Evolutionary conservation across 768 basidiomycete genomes (phyloP).

Genomic region (Omphalotus guepiniiformis): DNA sequence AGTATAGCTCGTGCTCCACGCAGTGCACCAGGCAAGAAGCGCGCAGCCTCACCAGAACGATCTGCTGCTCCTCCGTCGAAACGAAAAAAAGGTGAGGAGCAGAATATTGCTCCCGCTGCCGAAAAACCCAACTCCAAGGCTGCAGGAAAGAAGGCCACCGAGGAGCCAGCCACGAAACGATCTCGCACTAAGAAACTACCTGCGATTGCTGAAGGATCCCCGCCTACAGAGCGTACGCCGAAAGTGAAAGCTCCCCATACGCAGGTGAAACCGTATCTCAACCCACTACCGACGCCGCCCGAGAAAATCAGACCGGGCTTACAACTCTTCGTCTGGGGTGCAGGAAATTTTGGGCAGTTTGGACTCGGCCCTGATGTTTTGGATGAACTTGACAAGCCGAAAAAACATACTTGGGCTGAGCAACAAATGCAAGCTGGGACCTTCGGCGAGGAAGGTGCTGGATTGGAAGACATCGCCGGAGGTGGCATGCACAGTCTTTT

Average conservation of each 20-base stretch:
- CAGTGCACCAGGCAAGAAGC: conserved; percentile 38
- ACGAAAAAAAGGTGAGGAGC: conserved; percentile 35
- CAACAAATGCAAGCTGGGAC: conserved; percentile 65
- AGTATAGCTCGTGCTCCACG: conserved; percentile 30
- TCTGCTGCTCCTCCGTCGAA: conserved; percentile 43
- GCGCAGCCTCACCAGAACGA: conserved; percentile 46
- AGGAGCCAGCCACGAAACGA: conserved; percentile 19
- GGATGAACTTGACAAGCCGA: conserved; percentile 72
- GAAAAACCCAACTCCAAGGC: conserved; percentile 16
- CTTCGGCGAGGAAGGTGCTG: conserved; percentile 68
- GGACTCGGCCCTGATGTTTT: conserved; percentile 79
- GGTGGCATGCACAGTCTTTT: conserved; percentile 91
- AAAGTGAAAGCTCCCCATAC: conserved; percentile 28
- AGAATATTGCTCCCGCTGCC: conserved; percentile 33
- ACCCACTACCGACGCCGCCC: conserved; percentile 58
- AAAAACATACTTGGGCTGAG: conserved; percentile 73
- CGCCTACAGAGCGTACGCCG: conserved; percentile 24
- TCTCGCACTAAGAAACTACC: conserved; percentile 11
- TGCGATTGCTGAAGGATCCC: conserved; percentile 8
- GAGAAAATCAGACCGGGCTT: conserved; percentile 58
- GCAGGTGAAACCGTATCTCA: conserved; percentile 56
- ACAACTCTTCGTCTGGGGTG: conserved; percentile 83
- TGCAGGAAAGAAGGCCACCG: conserved; percentile 9
- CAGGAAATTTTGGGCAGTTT: conserved; percentile 93
- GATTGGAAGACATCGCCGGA: conserved; percentile 75